A percentile compares a stretch with the other conserved stretches of the same genome.
These are phyloP conservation scores for Malus orientalis DNA, from an alignment of 306 rosid genomes.

Conservation along the genomic window DNA sequence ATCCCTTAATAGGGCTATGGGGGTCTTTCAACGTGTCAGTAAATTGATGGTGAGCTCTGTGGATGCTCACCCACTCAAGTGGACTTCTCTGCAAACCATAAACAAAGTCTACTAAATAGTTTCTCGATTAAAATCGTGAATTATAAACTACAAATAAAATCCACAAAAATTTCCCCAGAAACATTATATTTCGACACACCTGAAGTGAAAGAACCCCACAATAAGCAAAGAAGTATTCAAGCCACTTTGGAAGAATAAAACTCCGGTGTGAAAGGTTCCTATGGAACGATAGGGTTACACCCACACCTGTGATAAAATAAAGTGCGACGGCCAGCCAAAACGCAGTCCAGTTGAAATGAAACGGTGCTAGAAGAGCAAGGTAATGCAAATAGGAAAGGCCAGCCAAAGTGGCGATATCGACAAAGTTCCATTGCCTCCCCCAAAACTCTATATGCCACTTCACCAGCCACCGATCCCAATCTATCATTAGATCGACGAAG, in stretches of 20 bases:
- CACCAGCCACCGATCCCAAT: neutral
- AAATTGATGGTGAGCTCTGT: neutral
- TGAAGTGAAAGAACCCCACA: slow-evolving; percentile 79
- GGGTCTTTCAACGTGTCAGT: neutral
- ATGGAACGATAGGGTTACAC: slow-evolving; percentile 68
- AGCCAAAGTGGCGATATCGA: slow-evolving; percentile 49
- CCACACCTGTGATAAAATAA: slow-evolving; percentile 63
- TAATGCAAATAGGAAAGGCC: slow-evolving; percentile 54
- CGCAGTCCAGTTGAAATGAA: slow-evolving; percentile 59
- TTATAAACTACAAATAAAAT: neutral
- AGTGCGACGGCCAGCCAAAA: slow-evolving; percentile 52
- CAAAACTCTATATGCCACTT: slow-evolving; percentile 8
- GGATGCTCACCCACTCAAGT: neutral
- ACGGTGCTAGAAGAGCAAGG: slow-evolving; percentile 59
- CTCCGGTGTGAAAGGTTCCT: slow-evolving; percentile 36
- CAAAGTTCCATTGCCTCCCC: slow-evolving; percentile 63
- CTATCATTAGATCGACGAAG: neutral
- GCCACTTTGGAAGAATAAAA: slow-evolving; percentile 74
- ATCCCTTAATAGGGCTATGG: neutral
- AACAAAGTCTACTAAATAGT: neutral
- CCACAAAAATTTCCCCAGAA: neutral
- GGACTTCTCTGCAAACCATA: neutral
- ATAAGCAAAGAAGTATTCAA: slow-evolving; percentile 70
- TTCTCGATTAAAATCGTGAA: neutral
- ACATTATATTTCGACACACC: slow-evolving; percentile 22